Evolutionary conservation across 768 basidiomycete species (phyloP), one percentile per base, ranked within the genome.

Genomic region (Pulveroboletus ravenelii): DNA sequence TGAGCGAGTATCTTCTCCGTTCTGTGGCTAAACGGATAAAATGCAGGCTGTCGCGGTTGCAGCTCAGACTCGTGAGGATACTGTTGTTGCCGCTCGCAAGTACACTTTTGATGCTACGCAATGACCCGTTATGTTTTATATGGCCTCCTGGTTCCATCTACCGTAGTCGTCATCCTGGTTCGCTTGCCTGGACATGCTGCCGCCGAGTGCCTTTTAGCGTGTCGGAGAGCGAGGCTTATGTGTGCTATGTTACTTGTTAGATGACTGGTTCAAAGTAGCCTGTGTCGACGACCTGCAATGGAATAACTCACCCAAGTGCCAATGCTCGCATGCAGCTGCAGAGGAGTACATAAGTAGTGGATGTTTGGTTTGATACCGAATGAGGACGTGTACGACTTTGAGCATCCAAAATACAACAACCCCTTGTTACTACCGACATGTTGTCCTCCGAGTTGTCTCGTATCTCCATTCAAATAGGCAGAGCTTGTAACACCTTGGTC

Each of bases 31-130:
- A 65, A 20, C 10, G 31, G 41, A 55, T 55, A 39, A 52, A 52
- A 29, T 47, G 3, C 53, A 93, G 91, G 91, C 12, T 94, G 91
- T 62, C 85, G 88, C 55, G 91, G 91, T 10, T 94, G 91, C 61
- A 92, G 90, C 61, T 94, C 91, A 14, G 90, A 93, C 65, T 91
- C 87, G 27, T 89, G 67, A 70, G 14, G 44, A 8, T 35, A 1
- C 13, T 7, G n/a, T 29, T 34, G 4, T 23, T 14, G 14, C 30
- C 15, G 10, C 25, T 40, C 14, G 13, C 18, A 10, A 37, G 34
- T 37, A 46, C n/a, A 10, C 30, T 18, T 30, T 35, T 31, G 34
- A 34, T 44, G 8, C 10, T 23, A 23, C 31, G 15, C 6, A 4
- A 35, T 35, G 25, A 12, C 20, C 8, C 12, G 30, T 20, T 30